Base-by-base conservation (phyloP, 176 grass and related monocot species). In the Alopecurus myosuroides region DNA sequence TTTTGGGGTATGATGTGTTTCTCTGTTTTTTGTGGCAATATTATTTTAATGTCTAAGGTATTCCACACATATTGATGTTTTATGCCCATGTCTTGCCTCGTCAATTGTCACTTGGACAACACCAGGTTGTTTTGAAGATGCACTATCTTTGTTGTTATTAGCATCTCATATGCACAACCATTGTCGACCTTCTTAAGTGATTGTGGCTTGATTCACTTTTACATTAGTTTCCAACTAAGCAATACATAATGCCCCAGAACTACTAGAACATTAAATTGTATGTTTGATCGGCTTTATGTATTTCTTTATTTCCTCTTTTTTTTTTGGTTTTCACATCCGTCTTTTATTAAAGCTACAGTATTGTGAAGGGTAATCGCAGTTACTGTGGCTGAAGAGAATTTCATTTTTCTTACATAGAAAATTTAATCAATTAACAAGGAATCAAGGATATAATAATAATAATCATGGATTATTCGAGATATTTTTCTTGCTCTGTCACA, bases 1-100 rank as follows among this genome's bases (percentile, higher is more conserved):
- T 50, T 82, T 82, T 70, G 97, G 97, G 85, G 97, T 98, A 76
- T 36, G 87, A 53, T 55, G 50, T 80, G 69, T 73, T 78, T 23
- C 31, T 46, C 4, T 82, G 25, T 30, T 30, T 86, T 86, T 65
- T 31, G 69, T 86, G 60, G 34, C 4, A 44, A 79, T 46, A 11
- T 20, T 79, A 0, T 86, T 65, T 10, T 5, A 42, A 44, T 61
- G 19, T 77, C 13, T 4, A 76, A 20, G 71, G 26, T 9, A 17
- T 36, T 84, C 8, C 2, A 56, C 63, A 6, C 19, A 77, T 53
- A 49, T 63, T 45, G 37, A n/a, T 52, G 72, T 25, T 82, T 62
- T 72, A 17, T 76, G 20, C 58, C 18, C 18, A 40, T 72, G 12
- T 8, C 76, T 57, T 77, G 29, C 70, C 66, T 33, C 1, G 7